Evolutionary conservation across 2,329 filamentous ascomycete genomes (phyloP), one percentile per base, ranked within the genome.

Genomic region (Leptographium radiaticola): DNA sequence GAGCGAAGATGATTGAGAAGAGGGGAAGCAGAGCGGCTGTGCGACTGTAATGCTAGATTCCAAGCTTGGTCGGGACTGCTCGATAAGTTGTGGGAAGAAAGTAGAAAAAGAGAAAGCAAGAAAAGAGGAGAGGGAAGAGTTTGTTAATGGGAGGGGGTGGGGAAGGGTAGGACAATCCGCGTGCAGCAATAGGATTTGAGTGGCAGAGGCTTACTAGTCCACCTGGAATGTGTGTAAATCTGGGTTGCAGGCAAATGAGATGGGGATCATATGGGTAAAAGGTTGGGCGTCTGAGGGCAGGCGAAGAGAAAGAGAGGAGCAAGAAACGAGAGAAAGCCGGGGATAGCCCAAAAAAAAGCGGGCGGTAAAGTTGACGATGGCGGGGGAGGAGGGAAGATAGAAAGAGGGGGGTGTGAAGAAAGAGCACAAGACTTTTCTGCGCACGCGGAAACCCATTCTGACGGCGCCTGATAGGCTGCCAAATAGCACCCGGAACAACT

Each of bases 71-170:
- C 34, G 18, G 45, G n/a, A 38, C 16, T 49, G 46, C 46, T 49
- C n/a, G 46, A 49, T n/a, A 44, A 20, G 30, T 16, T 30, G 33
- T 40, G 30, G 33, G 52, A 42, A 39, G 38, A 47, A 39, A 34
- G 49, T 39, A 25, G 49, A 40, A 49, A 39, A 39, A 46, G 13
- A 25, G 25, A 54, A 56, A 7, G 33, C 31, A 25, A 55, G 43
- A 15, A 40, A 34, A 39, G 25, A 47, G 31, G 47, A 15, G 20
- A 25, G 44, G 56, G 46, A 47, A 49, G 48, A 47, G 40, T 39
- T 51, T 56, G 54, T 55, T 54, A 53, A 59, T 51, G 52, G 57
- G 56, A 51, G 56, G 54, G 56, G 54, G 47, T 51, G 57, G 55
- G 52, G 49, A 53, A 46, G 20, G 20, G 33, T 11, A 40, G 34